phyloP scores from a whole-genome alignment of 805 yeast species.

The Ogataea ganodermae region DNA sequence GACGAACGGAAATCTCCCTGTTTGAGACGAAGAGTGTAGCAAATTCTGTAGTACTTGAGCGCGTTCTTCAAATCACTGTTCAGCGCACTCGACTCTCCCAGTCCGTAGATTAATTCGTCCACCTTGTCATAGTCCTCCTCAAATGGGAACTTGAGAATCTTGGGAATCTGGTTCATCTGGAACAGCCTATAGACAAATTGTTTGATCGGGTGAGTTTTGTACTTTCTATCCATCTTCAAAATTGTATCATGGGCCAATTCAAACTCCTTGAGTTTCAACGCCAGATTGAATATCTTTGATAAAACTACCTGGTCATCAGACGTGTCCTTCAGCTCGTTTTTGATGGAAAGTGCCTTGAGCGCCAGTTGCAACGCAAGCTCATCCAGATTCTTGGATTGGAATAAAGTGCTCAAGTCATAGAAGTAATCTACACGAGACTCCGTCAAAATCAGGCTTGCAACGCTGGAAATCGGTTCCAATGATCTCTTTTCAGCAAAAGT shows the following conservation, averaged over 20 bases:
- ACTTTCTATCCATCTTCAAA: slow-evolving; percentile 27
- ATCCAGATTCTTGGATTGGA: slow-evolving; percentile 34
- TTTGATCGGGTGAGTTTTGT: slow-evolving; percentile 29
- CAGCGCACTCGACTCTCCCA: slow-evolving; percentile 30
- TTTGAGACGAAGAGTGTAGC: slow-evolving; percentile 52
- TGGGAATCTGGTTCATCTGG: slow-evolving; percentile 40
- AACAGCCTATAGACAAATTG: slow-evolving; percentile 42
- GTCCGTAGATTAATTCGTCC: slow-evolving; percentile 41
- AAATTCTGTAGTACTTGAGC: slow-evolving; percentile 48
- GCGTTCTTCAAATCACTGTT: slow-evolving; percentile 34
- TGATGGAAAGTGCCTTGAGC: slow-evolving; percentile 26
- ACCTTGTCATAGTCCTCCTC: slow-evolving; percentile 44
- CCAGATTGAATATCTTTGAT: slow-evolving; percentile 32
- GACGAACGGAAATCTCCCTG: slow-evolving; percentile 53
- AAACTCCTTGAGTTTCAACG: slow-evolving; percentile 34
- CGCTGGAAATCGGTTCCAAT: slow-evolving; percentile 21
- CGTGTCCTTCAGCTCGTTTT: slow-evolving; percentile 18
- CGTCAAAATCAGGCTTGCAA: slow-evolving; percentile 28
- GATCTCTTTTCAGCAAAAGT: slow-evolving; percentile 25
- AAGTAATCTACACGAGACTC: slow-evolving; percentile 39
- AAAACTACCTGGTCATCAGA: slow-evolving; percentile 27
- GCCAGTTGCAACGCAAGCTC: slow-evolving; percentile 40
- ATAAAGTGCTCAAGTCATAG: slow-evolving; percentile 40
- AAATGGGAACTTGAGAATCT: slow-evolving; percentile 45
- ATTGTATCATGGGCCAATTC: slow-evolving; percentile 33